Percentiles rank a stretch among this genome's conserved stretches.
Evolutionary conservation across 805 yeast species (phyloP).

Genomic region (Geotrichum ghanense): DNA sequence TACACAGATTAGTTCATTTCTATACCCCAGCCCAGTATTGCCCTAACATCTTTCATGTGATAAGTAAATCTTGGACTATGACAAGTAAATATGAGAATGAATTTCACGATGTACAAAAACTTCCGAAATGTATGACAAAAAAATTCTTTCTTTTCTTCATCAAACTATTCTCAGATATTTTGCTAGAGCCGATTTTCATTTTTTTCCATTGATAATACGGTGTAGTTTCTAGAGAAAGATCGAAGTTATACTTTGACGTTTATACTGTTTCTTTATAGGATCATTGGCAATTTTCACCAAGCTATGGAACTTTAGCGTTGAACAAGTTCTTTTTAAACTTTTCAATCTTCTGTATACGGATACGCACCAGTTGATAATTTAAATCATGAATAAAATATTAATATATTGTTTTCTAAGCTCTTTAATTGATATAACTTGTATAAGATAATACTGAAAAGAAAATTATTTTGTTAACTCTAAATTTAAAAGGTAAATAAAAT

Average conservation of each 20-base stretch:
- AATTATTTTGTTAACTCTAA: too few species aligned
- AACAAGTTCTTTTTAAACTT: too few species aligned
- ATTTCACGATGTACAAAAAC: background rate
- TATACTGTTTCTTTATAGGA: background rate
- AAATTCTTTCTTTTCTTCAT: background rate
- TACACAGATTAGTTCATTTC: background rate
- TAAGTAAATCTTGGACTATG: background rate
- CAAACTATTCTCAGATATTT: conserved; percentile 2
- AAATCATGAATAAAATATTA: too few species aligned
- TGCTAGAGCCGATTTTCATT: background rate
- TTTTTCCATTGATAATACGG: background rate
- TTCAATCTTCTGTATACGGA: too few species aligned
- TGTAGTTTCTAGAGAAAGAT: conserved; percentile 1
- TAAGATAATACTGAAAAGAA: too few species aligned
- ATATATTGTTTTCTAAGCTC: too few species aligned
- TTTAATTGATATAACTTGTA: too few species aligned
- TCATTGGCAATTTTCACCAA: background rate
- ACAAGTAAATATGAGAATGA: background rate
- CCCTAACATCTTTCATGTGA: background rate
- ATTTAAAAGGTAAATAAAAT: too few species aligned
- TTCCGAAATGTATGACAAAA: background rate
- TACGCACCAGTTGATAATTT: too few species aligned
- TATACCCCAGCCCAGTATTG: background rate
- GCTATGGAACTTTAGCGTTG: background rate
- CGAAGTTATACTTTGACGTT: background rate